phyloP scores from a whole-genome alignment of 306 rosid genomes.

The Phaseolus lunatus region DNA sequence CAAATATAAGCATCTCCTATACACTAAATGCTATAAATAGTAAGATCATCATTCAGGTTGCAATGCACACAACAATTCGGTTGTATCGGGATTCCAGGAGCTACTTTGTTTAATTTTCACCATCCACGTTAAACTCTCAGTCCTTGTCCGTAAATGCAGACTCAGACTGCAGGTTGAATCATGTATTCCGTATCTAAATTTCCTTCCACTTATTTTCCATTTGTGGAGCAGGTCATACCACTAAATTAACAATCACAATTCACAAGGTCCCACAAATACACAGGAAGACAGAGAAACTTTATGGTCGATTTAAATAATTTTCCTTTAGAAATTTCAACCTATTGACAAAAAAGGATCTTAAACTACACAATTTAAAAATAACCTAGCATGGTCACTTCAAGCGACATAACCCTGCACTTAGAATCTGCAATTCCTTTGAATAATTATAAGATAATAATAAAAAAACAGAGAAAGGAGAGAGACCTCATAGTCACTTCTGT shows the following conservation, averaged over 20 bases:
- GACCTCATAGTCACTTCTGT: constrained; percentile 76
- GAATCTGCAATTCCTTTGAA: not conserved
- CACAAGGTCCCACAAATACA: not conserved
- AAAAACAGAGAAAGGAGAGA: not conserved
- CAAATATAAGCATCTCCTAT: not conserved
- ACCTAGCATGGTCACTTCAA: constrained; percentile 1
- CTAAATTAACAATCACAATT: constrained; percentile 32
- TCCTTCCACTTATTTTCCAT: constrained; percentile 25
- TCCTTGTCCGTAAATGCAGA: not conserved
- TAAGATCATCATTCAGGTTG: not conserved
- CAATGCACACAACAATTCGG: not conserved
- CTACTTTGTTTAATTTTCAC: not conserved
- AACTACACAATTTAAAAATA: not conserved
- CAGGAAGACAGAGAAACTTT: not conserved
- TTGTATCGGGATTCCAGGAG: not conserved
- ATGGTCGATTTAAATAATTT: not conserved
- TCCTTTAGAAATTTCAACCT: not conserved
- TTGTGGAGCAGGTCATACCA: constrained; percentile 4
- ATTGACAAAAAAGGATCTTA: not conserved
- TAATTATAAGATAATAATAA: no score
- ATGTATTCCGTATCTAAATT: not conserved
- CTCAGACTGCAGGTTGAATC: not conserved
- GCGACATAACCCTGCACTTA: not conserved
- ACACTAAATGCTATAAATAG: not conserved
- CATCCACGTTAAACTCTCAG: not conserved